Evolutionary conservation across 306 rosid genomes (phyloP).

Genomic region (Ormosia semicastrata): DNA sequence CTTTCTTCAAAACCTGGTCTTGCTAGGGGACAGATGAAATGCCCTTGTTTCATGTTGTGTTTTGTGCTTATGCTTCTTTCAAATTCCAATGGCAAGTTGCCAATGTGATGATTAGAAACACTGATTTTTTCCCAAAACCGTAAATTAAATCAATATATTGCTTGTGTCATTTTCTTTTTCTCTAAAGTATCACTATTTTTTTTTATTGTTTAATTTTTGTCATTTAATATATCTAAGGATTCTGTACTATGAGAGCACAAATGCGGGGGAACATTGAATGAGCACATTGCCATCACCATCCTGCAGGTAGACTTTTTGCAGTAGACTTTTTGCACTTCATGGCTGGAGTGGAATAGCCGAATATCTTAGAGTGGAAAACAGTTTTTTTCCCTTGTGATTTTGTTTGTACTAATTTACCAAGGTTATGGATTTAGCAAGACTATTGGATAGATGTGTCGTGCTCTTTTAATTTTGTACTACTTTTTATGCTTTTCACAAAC

Average conservation of each 20-base stretch:
- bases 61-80: neutral
- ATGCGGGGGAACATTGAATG: neutral
- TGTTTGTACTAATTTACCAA: neutral
- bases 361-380: neutral
- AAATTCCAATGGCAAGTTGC: neutral
- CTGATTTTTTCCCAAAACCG: neutral
- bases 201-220: neutral
- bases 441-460: neutral
- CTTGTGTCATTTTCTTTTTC: neutral
- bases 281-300: neutral
- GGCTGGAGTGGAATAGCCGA: neutral
- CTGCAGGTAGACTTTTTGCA: neutral
- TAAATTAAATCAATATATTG: neutral
- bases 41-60: neutral
- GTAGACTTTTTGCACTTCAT: neutral
- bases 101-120: neutral
- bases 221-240: neutral
- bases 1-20: neutral
- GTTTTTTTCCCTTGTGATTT: neutral
- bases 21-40: neutral
- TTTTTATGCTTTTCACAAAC: neutral
- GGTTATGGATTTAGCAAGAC: neutral
- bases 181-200: neutral
- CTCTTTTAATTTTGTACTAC: neutral
- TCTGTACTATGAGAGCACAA: constrained; percentile 1